phyloP scores from a whole-genome alignment of 140 eudicot species.

The Bidens hawaiensis region DNA sequence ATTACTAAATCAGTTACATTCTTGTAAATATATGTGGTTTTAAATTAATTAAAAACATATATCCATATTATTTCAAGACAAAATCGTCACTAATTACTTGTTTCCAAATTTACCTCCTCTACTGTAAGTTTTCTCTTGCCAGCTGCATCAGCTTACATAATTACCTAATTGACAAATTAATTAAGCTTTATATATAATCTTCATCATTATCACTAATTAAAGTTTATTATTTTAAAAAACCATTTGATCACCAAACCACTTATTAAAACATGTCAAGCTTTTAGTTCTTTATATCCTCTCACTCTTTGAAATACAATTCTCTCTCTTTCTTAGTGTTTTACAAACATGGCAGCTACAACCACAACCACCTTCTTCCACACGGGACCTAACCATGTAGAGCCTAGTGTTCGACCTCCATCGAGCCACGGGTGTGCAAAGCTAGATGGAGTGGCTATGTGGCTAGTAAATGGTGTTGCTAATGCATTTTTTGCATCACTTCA shows the following conservation, averaged over 20 bases:
- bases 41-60: not conserved
- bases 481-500: constrained; percentile 89
- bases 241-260: constrained; percentile 20
- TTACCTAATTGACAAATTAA: constrained; percentile 19
- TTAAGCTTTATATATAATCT: constrained; percentile 13
- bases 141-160: constrained; percentile 1
- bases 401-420: constrained; percentile 37
- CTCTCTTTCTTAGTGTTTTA: not conserved
- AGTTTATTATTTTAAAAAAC: not conserved
- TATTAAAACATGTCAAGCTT: constrained; percentile 19
- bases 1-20: constrained; percentile 16
- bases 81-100: not conserved
- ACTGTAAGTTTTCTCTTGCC: constrained; percentile 8
- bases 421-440: constrained; percentile 47
- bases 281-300: constrained; percentile 22
- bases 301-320: constrained; percentile 1
- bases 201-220: constrained; percentile 5
- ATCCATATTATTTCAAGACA: too few relatives aligned
- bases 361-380: constrained; percentile 39
- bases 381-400: constrained; percentile 22
- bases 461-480: constrained; percentile 59
- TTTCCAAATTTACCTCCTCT: constrained; percentile 12
- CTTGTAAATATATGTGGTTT: not conserved
- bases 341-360: constrained; percentile 41
- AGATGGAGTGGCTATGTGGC: constrained; percentile 91